A percentile compares a stretch with the other conserved stretches of the same genome.
These are phyloP conservation scores for Crithidia brevicula DNA, from an alignment of 208 protist species.

Conservation along the genomic window DNA sequence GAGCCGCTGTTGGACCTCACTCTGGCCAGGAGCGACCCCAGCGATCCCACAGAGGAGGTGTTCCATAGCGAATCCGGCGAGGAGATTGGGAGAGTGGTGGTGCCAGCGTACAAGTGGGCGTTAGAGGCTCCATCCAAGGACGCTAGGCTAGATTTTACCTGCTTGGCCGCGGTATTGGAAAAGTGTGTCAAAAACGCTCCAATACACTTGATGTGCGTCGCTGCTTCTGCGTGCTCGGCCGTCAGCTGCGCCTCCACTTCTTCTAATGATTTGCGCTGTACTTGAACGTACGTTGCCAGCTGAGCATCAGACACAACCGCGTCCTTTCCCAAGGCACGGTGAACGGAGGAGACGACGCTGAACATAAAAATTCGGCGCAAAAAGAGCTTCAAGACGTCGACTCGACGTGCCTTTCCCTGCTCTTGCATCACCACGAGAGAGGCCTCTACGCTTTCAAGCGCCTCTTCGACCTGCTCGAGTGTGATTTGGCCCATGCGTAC, in stretches of 20 bases:
- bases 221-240: constrained; percentile 20
- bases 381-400: constrained; percentile 25
- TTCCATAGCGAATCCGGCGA: constrained; percentile 23
- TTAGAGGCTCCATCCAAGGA: not conserved
- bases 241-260: constrained; percentile 32
- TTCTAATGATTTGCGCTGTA: constrained; percentile 33
- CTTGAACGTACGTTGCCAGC: constrained; percentile 29
- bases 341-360: constrained; percentile 22
- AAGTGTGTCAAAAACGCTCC: constrained; percentile 16
- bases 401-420: constrained; percentile 12
- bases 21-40: constrained; percentile 11
- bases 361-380: constrained; percentile 37
- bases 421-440: constrained; percentile 17
- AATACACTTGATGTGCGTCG: constrained; percentile 12
- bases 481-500: constrained; percentile 5
- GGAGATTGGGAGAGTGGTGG: not conserved
- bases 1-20: not conserved
- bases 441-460: constrained; percentile 19
- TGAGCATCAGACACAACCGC: constrained; percentile 17
- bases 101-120: not conserved
- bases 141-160: not conserved
- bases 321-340: constrained; percentile 29
- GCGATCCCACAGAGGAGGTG: constrained; percentile 6
- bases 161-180: not conserved
- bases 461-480: constrained; percentile 16